Evolutionary conservation across 1,139 yeast genomes (phyloP), one percentile per base, ranked within the genome.

Genomic region (Saccharomycopsis hybrid): DNA sequence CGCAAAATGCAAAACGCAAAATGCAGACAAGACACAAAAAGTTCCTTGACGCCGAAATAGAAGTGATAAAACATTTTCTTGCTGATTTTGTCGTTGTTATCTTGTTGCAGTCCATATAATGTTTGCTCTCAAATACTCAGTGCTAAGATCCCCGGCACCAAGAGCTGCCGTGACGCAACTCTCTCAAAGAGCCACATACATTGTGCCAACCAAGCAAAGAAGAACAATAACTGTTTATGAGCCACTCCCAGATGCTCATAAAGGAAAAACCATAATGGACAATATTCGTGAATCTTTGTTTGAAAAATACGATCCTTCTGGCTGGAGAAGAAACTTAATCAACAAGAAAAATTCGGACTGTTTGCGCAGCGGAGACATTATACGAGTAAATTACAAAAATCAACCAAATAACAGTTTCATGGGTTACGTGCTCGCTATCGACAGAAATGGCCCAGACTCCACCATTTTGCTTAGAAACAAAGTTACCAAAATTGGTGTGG

Each of bases 391-490:
- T 30, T 88, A 85, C 62, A 73, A 72, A 58, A 85, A 85, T 63
- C 74, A 80, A 54, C 77, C 86, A 55, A 78, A 80, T 51, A 64
- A 65, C 46, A 41, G 39, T 5, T 83, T 85, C 53, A 73, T 81
- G 31, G 97, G 97, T 5, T 82, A 83, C 66, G 78, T 87, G 1
- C 68, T 89, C 47, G 89, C 86, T 55, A 74, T 88, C 55, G 85
- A 84, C 63, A 76, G 89, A 63, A 73, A 78, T 56, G 82, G 79
- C 43, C 70, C 84, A 44, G 88, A 87, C 47, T 76, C 92, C 30
- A 83, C 85, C 57, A 68, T 89, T 30, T 71, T 87, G 53, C 68
- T 89, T 56, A 81, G 97, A 73, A 87, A 88, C 64, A 86, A 83
- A 64, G 72, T 86, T 59, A 75, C 82, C 55, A 84, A 83, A 60